Evolutionary conservation across 768 basidiomycete genomes (phyloP).

Genomic region (Amyloporia xantha): DNA sequence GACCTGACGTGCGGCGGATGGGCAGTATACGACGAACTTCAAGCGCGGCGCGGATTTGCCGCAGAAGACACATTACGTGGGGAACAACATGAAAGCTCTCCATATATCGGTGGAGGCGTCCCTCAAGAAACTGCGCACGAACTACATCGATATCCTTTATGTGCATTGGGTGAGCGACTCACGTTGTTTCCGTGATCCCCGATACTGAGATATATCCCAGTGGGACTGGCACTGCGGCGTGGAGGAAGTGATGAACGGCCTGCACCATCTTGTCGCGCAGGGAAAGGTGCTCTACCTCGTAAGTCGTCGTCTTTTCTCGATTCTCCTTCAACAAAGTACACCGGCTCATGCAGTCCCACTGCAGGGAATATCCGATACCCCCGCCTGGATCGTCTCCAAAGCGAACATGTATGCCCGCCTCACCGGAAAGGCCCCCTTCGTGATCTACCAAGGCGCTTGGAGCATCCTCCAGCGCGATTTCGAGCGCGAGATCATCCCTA

Average conservation of each 20-base stretch:
- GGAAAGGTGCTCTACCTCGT: constrained; percentile 40
- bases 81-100: constrained; percentile 36
- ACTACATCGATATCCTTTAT: constrained; percentile 41
- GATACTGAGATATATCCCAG: constrained; percentile 39
- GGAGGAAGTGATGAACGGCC: constrained; percentile 49
- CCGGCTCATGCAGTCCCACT: not conserved
- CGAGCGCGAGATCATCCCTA: constrained; percentile 34
- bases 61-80: constrained; percentile 24
- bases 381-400: constrained; percentile 32
- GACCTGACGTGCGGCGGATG: not conserved
- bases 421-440: constrained; percentile 31
- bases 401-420: constrained; percentile 35
- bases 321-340: too few relatives aligned
- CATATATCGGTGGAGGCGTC: constrained; percentile 26
- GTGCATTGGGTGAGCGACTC: constrained; percentile 26
- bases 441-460: constrained; percentile 31
- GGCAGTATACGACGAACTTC: constrained; percentile 21
- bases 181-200: constrained; percentile 38
- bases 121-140: constrained; percentile 35
- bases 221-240: constrained; percentile 49
- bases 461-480: constrained; percentile 29
- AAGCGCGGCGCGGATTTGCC: constrained; percentile 15
- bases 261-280: constrained; percentile 43
- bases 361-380: constrained; percentile 24
- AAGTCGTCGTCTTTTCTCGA: not conserved